Base-by-base conservation (phyloP, 192 early-diverging fungal genomes). In the Umbelopsis vinacea region DNA sequence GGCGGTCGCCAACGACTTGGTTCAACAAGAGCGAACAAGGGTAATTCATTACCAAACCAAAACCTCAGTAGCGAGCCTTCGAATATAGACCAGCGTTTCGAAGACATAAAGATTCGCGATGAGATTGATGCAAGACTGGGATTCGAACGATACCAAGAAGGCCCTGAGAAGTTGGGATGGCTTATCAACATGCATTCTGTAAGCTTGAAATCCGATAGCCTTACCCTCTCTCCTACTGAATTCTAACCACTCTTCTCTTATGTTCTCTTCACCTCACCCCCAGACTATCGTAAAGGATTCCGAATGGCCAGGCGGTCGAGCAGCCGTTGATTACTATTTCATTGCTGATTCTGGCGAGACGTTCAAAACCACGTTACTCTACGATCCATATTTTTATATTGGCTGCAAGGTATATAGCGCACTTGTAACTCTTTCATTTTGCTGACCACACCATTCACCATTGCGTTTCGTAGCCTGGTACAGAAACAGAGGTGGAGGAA, bases 181-280 rank as follows among this genome's bases (percentile, higher is more conserved):
- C 84, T 99, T 40, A 88, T 97, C 35, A 99, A 99, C 85, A 97
- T 98, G 86, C 92, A 96, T 73, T 83, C 91, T 63, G 93, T 94
- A 85, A 75, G 87, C 50, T 63, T 9, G 2, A 12, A 47, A 21
- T 43, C 11, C 46, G 40, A 50, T 33, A 3, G 29, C 14, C 23
- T 15, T 26, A 37, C 4, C 24, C 40, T 69, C 24, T 43, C 40
- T 43, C 6, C 40, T 43, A 11, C 40, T 43, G 11, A 43, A 1
- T 6, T 7, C 40, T 43, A 43, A 35, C 17, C 48, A 67, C 66
- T 72, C 82, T 57, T 33, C 14, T 67, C 71, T 14, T 7, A 60
- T 72, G 81, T 57, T 33, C 14, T 67, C 71, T 14, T 7, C 11
- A 23, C 55, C 14, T 37, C 37, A 46, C 43, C 21, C 46, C 4